Conservation (phyloP, 371 early-diverging fungal genomes). For the Dinochytrium kinnereticum region DNA sequence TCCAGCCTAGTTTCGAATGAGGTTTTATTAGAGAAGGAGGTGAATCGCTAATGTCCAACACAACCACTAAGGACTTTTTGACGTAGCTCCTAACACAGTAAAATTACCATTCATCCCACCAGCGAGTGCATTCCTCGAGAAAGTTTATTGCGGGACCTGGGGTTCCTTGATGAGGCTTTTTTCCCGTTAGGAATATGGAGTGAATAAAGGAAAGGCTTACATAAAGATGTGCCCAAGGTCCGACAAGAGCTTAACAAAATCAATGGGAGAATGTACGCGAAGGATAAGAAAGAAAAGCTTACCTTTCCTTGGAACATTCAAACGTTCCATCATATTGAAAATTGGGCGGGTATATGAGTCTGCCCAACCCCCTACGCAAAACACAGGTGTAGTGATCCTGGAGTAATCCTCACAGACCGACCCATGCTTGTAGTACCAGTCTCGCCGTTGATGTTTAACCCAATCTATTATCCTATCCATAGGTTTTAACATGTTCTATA, state of each 20-base stretch:
- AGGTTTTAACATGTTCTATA: background rate
- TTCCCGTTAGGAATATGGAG: no score
- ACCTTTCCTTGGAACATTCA: slow-evolving; percentile 13
- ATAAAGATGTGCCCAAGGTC: slow-evolving; percentile 19
- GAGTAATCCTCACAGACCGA: slow-evolving; percentile 1
- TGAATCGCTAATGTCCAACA: no score
- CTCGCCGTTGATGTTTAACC: background rate
- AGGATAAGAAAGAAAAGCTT: background rate
- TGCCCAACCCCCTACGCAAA: slow-evolving; percentile 13
- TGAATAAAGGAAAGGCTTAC: background rate
- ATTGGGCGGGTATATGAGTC: slow-evolving; percentile 14
- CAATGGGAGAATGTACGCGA: background rate
- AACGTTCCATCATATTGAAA: slow-evolving; percentile 14
- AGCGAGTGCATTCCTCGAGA: slow-evolving; percentile 14
- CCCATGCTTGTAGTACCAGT: slow-evolving; percentile 18
- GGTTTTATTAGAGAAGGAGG: no score
- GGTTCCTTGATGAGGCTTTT: slow-evolving; percentile 12
- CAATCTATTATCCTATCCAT: background rate
- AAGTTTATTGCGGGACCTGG: slow-evolving; percentile 12
- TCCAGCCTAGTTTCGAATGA: slow-evolving; percentile 9
- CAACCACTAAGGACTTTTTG: no score
- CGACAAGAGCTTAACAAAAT: slow-evolving; percentile 2
- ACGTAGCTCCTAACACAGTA: no score
- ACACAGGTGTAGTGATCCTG: slow-evolving; percentile 3
- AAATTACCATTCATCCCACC: slow-evolving; percentile 20